Evolutionary conservation across 1,284 basidiomycete species (phyloP), one percentile per base, ranked within the genome.

Genomic region (Ustilago sp.): DNA sequence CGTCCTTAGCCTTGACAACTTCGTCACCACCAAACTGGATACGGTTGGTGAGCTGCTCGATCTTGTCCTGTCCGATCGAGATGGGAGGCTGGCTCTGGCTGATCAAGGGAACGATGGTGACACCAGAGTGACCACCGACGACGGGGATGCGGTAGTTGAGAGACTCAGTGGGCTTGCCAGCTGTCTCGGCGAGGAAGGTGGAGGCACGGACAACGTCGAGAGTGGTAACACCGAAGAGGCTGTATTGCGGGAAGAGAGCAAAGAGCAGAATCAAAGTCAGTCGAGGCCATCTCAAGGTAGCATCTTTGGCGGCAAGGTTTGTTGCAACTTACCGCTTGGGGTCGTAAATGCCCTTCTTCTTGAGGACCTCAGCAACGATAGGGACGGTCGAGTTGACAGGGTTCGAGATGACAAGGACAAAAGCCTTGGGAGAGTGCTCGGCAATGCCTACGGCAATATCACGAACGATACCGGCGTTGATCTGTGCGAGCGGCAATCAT

Each of bases 191-290:
- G 59, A 97, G 92, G 87, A 99, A 99, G 64, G 94, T 95, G 17
- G 94, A 95, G 35, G 97, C 92, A 83, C 97, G 95, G 82, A 98
- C 94, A 75, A 98, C 95, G 87, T 99, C 96, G 74, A 99, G 91
- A 41, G 97, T 98, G 69, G 97, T 98, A 59, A 98, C 94, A 90
- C 96, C 97, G 86, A 98, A 98, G 77, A 99, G 87, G 80, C 72
- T 38, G 36, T 38, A 13, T 38, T 38, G 36, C 36, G 36, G 36
- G 36, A 38, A 38, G 36, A 13, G 13, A 38, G 8, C 13, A 8
- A 38, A 13, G 13, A 13, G 36, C 36, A 38, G 13, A 38, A 38
- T 13, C 36, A 38, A 28, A 38, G 36, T 38, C 36, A 38, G 36
- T 38, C 36, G 5, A 38, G 13, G 13, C 13, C 36, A 38, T 13